Evolutionary conservation across 768 basidiomycete species (phyloP), one percentile per base, ranked within the genome.

Genomic region (Leccinellum luteum): DNA sequence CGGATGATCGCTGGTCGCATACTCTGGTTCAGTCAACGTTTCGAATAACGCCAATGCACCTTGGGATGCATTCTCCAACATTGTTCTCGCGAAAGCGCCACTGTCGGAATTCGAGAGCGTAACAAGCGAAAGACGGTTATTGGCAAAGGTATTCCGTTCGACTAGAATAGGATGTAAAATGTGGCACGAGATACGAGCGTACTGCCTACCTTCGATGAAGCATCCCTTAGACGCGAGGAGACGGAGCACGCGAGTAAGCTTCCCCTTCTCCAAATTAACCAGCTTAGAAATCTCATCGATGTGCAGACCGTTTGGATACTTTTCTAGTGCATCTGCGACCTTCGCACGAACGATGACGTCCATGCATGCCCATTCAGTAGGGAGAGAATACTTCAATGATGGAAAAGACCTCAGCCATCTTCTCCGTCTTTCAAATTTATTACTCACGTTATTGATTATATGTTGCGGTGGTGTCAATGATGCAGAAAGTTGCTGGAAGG

Each of bases 41-140:
- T 69, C 70, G 31, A 59, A 71, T 23, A 73, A 30, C 9, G 58
- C 57, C 6, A n/a, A 28, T 4, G 64, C 64, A 28, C 54, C 63
- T 48, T 53, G 53, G 13, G 59, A 49, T 13, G 56, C 48, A 51
- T 68, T 60, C 25, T 60, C 59, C 2, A 55, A 28, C 9, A 54
- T 31, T 17, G 60, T 34, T 10, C 55, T 56, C 0, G 56, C 51
- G 9, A 66, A 53, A 14, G 52, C 63, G 4, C 60, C 61, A 17
- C 1, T 13, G 19, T 49, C 45, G 21, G 52, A 66, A 27, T 8
- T 54, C 17, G 64, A 64, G 47, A 56, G 62, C 6, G 68, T 61
- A 3, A 68, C 44, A 15, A 72, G 64, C 1, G 74, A 74, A 23
- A 74, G 57, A 14, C 71, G 74, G 45, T 70, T 75, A 48, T 74